These are phyloP conservation scores for Boletus rex-veris DNA, from an alignment of 768 basidiomycete genomes.

Conservation along the genomic window DNA sequence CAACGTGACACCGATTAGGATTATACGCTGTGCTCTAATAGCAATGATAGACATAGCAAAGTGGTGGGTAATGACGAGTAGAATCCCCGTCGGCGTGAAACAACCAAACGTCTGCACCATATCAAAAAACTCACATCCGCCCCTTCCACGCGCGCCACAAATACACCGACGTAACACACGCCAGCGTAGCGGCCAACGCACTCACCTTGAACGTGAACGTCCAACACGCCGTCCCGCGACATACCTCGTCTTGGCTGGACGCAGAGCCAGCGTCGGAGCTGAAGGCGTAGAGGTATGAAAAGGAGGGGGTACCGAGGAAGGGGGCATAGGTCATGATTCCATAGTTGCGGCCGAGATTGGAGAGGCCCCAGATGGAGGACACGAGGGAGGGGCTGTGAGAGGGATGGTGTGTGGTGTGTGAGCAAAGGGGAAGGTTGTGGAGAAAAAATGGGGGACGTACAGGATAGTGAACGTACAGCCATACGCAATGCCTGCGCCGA, in stretches of 20 bases:
- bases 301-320: slow-evolving; percentile 68
- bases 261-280: slow-evolving; percentile 45
- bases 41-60: no score
- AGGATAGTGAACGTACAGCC: slow-evolving; percentile 68
- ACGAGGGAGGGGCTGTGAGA: slow-evolving; percentile 55
- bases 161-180: slow-evolving; percentile 42
- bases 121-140: slow-evolving; percentile 36
- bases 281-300: slow-evolving; percentile 79
- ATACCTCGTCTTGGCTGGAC: slow-evolving; percentile 31
- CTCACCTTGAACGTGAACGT: slow-evolving; percentile 58
- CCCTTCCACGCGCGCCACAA: slow-evolving; percentile 67
- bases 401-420: neutral
- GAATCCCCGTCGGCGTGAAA: no score
- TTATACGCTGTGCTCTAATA: no score
- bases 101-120: no score
- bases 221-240: slow-evolving; percentile 65
- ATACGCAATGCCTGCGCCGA: slow-evolving; percentile 66
- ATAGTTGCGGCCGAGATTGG: slow-evolving; percentile 73
- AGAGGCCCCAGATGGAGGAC: slow-evolving; percentile 66
- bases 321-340: slow-evolving; percentile 73
- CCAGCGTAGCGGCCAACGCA: slow-evolving; percentile 39
- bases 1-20: no score
- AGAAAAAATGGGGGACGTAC: slow-evolving; percentile 39
- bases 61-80: no score
- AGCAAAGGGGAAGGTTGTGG: neutral